Conservation (phyloP, 1,139 yeast genomes). For the Hyphopichia pseudoburtonii region DNA sequence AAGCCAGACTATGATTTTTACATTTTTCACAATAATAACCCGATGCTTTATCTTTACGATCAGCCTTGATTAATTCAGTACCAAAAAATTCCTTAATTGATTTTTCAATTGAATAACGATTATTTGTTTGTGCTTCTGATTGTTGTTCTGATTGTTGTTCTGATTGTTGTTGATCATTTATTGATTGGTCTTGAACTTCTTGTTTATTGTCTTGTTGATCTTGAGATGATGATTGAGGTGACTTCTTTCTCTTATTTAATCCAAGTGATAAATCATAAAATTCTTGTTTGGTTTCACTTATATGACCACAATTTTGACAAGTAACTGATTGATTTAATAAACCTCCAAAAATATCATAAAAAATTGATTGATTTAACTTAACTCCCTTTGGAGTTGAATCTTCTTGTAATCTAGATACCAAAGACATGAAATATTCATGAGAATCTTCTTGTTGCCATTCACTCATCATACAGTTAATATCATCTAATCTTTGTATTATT, state of each 20-base stretch:
- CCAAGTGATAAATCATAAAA: conserved; percentile 88
- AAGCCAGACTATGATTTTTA: conserved; percentile 71
- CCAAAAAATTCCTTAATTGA: conserved; percentile 80
- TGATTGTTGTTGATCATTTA: conserved; percentile 3
- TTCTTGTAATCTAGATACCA: conserved; percentile 84
- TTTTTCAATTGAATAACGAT: conserved; percentile 60
- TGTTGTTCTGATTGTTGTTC: conserved; percentile 1
- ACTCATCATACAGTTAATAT: conserved; percentile 93
- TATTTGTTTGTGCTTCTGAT: conserved; percentile 11
- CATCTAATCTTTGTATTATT: conserved; percentile 70
- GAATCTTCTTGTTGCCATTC: conserved; percentile 98
- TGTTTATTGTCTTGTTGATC: conserved; percentile 4
- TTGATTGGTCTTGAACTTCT: conserved; percentile 6
- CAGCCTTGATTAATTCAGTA: conserved; percentile 71
- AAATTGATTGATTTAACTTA: conserved; percentile 75
- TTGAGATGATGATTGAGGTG: conserved; percentile 9
- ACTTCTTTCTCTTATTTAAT: conserved; percentile 43
- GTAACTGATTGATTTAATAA: conserved; percentile 78
- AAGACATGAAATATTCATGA: conserved; percentile 93
- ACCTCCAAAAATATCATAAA: conserved; percentile 95
- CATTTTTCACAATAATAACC: conserved; percentile 91
- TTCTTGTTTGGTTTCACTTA: conserved; percentile 90
- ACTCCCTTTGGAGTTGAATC: conserved; percentile 88
- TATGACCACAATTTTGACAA: conserved; percentile 75
- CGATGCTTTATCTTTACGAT: conserved; percentile 54